Evolutionary conservation across 2,329 filamentous ascomycete species (phyloP), one percentile per base, ranked within the genome.

Genomic region (Xylariaceae sp.): DNA sequence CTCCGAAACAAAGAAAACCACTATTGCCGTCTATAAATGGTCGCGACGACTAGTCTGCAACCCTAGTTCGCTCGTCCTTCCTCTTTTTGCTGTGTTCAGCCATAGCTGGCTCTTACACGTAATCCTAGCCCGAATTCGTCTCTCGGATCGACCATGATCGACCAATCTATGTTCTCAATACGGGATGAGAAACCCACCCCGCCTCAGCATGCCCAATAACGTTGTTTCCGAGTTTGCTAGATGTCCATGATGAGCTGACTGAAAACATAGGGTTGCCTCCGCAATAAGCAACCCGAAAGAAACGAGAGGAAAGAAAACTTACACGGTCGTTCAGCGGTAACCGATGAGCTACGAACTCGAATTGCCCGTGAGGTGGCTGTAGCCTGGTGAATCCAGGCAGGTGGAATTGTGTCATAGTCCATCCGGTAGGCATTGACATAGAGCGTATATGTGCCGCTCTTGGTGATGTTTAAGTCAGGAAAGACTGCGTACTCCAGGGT

Each of bases 271-370:
- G 19, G n/a, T 26, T 26, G 26, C 26, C 8, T 16, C 37, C 30
- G 13, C 36, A 1, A 5, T 12, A 12, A 19, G n/a, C n/a, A n/a
- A 34, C 5, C 19, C 3, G 7, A 34, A 34, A 34, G 3, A 34
- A 34, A 9, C 13, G 9, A 15, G 32, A 10, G 39, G 13, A 22
- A 18, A 4, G 29, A 40, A 12, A 8, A 53, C 64, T 57, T 60
- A 65, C 64, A 61, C 15, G 64, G 61, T 2, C 56, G 52, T 37
- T 62, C 61, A 2, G 48, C 16, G 36, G 60, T 56, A 16, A 65
- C 61, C 1, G 55, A 54, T 15, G 61, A 49, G 2, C 53, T 54
- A 41, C 63, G 63, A 2, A 57, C 61, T 5, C 53, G 57, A 18
- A 66, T 59, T 8, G 58, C 54, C 2, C 51, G 47, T 13, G 61